A percentile compares a stretch with the other conserved stretches of the same genome.
These are phyloP conservation scores for Strigomonas culicis DNA, from an alignment of 208 protist genomes.

Conservation along the genomic window DNA sequence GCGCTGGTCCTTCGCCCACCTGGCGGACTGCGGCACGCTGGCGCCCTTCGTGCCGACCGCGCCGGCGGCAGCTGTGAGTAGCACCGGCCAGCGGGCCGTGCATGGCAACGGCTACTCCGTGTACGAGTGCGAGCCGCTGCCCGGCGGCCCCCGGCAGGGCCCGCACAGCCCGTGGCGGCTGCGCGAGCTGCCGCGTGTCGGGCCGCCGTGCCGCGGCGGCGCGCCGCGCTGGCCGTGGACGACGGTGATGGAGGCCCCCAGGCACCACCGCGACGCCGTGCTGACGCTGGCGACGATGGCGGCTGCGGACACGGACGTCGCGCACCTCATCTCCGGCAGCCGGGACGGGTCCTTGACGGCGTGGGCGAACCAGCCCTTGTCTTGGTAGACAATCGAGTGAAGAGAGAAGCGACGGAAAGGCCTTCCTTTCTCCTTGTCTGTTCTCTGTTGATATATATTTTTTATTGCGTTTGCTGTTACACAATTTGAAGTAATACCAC, in stretches of 20 bases:
- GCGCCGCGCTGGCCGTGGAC: background rate
- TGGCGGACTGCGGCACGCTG: no score
- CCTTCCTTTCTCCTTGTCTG: background rate
- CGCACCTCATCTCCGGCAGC: slow-evolving; percentile 40
- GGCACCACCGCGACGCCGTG: slow-evolving; percentile 56
- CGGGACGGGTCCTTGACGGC: slow-evolving; percentile 57
- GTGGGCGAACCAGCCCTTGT: slow-evolving; percentile 44
- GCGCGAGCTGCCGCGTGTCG: background rate
- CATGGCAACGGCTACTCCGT: no score
- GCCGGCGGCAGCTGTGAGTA: no score
- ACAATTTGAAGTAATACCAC: background rate
- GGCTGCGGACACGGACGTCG: slow-evolving; percentile 14
- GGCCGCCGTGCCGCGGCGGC: background rate
- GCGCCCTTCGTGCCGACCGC: no score
- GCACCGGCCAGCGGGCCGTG: no score
- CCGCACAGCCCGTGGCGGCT: background rate
- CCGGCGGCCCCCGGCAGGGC: no score
- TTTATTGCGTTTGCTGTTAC: slow-evolving; percentile 1
- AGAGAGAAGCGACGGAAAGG: background rate
- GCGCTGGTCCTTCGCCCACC: slow-evolving; percentile 30
- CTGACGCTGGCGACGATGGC: slow-evolving; percentile 31
- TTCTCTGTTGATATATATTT: background rate
- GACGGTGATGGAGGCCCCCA: slow-evolving; percentile 13
- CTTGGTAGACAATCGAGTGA: no score
- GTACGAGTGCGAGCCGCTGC: no score